phyloP scores from a whole-genome alignment of 306 rosid genomes.

The Inga leiocalycina region DNA sequence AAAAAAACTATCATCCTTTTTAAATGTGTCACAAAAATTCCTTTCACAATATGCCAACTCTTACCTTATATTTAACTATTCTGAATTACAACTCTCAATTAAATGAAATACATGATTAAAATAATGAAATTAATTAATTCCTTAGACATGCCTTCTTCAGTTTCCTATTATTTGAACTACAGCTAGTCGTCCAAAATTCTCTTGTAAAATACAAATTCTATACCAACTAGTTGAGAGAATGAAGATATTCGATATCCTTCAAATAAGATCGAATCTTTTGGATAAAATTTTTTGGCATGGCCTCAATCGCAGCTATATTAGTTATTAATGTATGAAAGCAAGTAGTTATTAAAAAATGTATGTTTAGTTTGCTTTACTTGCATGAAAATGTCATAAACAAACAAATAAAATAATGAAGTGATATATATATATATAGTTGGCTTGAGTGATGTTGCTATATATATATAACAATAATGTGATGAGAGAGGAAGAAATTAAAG shows the following conservation, averaged over 20 bases:
- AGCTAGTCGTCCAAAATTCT: not conserved
- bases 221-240: not conserved
- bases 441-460: too few relatives aligned
- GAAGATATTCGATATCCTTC: not conserved
- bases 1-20: not conserved
- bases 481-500: not conserved
- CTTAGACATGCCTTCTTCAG: not conserved
- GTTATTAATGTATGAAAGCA: not conserved
- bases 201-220: not conserved
- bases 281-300: not conserved
- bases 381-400: slow-evolving; percentile 5
- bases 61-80: not conserved
- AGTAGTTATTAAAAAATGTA: not conserved
- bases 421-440: not conserved
- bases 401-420: not conserved
- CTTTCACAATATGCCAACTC: not conserved
- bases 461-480: not conserved
- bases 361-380: not conserved
- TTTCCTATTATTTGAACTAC: not conserved
- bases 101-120: not conserved
- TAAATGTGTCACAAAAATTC: not conserved
- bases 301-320: not conserved
- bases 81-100: not conserved
- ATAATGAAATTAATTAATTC: not conserved
- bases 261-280: not conserved